Conservation (phyloP, 2,329 filamentous ascomycete genomes). For the Pleochaeta shiraiana region DNA sequence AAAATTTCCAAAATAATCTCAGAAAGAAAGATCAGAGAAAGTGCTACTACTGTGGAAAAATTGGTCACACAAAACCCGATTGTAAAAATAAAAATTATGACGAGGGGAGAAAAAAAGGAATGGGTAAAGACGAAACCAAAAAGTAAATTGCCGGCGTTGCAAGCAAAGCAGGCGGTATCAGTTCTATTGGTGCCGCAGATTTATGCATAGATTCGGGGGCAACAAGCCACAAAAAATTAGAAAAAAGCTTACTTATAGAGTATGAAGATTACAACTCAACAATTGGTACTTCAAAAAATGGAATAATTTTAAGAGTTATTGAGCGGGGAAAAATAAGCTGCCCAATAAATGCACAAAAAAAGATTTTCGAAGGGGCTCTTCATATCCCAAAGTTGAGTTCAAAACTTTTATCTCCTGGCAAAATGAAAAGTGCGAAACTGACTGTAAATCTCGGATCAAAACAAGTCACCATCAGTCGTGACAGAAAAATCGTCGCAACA, state of each 20-base stretch:
- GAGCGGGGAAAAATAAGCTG: background rate
- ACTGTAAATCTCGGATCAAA: background rate
- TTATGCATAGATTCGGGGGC: background rate
- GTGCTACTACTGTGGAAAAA: slow-evolving; percentile 2
- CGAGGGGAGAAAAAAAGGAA: background rate
- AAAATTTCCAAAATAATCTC: background rate
- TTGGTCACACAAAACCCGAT: background rate
- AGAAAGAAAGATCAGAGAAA: background rate
- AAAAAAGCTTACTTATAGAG: background rate
- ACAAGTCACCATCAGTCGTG: background rate
- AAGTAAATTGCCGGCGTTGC: background rate
- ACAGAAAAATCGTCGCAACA: background rate
- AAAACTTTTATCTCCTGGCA: background rate
- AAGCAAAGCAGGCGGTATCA: background rate
- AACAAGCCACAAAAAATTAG: background rate
- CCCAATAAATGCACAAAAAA: background rate
- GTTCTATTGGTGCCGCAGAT: background rate
- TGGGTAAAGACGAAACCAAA: background rate
- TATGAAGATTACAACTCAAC: background rate
- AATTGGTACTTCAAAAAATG: background rate
- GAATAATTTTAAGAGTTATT: background rate
- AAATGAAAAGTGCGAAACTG: background rate
- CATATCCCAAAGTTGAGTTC: background rate
- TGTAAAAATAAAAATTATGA: background rate
- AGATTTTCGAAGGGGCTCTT: background rate